Evolutionary conservation across 805 yeast species (phyloP).

Genomic region (Pichia membranifaciens): DNA sequence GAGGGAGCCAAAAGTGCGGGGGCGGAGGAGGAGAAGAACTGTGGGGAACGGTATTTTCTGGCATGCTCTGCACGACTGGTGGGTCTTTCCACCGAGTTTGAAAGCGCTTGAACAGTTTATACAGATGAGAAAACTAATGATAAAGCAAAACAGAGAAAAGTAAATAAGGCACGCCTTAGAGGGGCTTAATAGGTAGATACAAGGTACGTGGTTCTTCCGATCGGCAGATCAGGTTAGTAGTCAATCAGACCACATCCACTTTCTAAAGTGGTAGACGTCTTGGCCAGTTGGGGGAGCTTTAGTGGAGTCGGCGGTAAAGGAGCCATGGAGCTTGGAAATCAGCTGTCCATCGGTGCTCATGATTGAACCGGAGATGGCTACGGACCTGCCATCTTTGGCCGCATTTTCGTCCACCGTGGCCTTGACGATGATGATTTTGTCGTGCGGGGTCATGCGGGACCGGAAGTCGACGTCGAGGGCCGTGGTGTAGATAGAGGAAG

Average conservation of each 20-base stretch:
- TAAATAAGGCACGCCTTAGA: too few relatives aligned
- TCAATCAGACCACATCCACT: not conserved
- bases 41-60: too few relatives aligned
- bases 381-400: not conserved
- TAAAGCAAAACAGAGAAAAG: too few relatives aligned
- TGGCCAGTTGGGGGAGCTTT: not conserved
- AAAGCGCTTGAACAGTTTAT: too few relatives aligned
- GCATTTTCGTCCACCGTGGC: not conserved
- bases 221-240: too few relatives aligned
- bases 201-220: too few relatives aligned
- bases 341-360: conserved; percentile 3
- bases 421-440: not conserved
- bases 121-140: too few relatives aligned
- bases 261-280: not conserved
- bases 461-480: not conserved
- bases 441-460: not conserved
- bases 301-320: not conserved
- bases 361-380: not conserved
- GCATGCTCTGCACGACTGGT: too few relatives aligned
- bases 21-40: too few relatives aligned
- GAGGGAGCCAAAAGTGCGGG: too few relatives aligned
- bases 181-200: too few relatives aligned
- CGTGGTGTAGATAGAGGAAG: not conserved
- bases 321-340: not conserved
- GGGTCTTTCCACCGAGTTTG: too few relatives aligned